phyloP scores from a whole-genome alignment of 331 rosid species.

The Dryas integrifolia region DNA sequence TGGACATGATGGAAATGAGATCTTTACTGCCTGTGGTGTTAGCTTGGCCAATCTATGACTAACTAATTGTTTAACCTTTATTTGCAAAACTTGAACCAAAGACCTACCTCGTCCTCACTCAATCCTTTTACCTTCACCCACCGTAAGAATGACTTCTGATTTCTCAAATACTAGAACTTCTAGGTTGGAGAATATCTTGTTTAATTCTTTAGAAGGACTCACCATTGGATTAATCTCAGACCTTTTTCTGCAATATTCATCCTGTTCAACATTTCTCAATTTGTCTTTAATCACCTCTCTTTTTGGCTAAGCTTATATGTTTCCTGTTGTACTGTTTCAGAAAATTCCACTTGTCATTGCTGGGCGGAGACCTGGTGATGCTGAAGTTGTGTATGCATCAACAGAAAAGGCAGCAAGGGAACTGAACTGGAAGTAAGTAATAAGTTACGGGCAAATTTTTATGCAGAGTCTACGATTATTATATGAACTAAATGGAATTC shows the following conservation, averaged over 20 bases:
- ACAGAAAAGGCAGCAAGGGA: slow-evolving; percentile 83
- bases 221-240: too few species aligned
- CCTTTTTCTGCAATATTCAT: neutral
- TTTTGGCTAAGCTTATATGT: neutral
- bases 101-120: neutral
- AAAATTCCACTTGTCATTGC: slow-evolving; percentile 77
- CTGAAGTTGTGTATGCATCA: slow-evolving; percentile 83
- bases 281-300: neutral
- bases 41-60: neutral
- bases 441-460: slow-evolving; percentile 10
- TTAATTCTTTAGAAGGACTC: neutral
- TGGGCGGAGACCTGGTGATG: slow-evolving; percentile 90
- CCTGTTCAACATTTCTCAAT: neutral
- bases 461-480: neutral
- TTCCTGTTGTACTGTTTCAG: slow-evolving; percentile 37
- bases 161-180: neutral
- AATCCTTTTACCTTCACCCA: neutral
- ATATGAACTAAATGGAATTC: too few species aligned
- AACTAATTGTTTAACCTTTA: neutral
- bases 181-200: neutral
- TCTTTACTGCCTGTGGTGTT: neutral
- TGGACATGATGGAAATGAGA: neutral
- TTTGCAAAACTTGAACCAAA: neutral
- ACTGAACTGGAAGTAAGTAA: slow-evolving; percentile 86
- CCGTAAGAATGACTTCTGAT: neutral